A percentile compares a stretch with the other conserved stretches of the same genome.
These are phyloP conservation scores for Mallotus japonicus DNA, from an alignment of 441 rosid genomes.

Conservation along the genomic window DNA sequence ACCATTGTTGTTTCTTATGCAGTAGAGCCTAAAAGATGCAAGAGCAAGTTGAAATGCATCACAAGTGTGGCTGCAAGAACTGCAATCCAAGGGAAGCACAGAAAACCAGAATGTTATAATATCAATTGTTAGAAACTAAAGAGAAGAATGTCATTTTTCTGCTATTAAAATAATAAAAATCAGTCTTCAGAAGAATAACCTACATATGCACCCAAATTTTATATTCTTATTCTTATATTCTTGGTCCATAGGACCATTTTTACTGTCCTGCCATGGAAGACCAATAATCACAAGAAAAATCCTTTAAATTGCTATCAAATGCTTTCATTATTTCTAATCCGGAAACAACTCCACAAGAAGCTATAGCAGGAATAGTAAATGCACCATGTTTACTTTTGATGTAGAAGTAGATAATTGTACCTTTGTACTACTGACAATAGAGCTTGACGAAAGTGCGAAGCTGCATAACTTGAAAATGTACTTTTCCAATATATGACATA, in stretches of 20 bases:
- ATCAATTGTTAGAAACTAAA: background rate
- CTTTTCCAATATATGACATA: slow-evolving; percentile 83
- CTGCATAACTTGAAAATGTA: slow-evolving; percentile 53
- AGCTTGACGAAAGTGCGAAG: slow-evolving; percentile 86
- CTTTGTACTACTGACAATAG: slow-evolving; percentile 77
- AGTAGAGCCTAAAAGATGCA: slow-evolving; percentile 85
- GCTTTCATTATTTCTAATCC: background rate
- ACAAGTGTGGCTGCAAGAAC: slow-evolving; percentile 86
- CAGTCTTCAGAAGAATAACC: background rate
- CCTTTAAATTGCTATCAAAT: background rate
- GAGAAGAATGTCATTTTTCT: background rate
- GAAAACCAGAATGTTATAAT: slow-evolving; percentile 13
- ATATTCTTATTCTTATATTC: background rate
- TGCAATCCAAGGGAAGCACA: slow-evolving; percentile 36
- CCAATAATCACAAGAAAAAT: slow-evolving; percentile 5
- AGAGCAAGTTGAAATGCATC: slow-evolving; percentile 90
- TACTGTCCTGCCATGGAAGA: background rate
- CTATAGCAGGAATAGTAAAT: background rate
- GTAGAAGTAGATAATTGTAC: slow-evolving; percentile 35
- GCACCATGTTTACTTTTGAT: background rate
- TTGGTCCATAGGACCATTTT: background rate
- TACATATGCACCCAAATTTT: slow-evolving; percentile 10
- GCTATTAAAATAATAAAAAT: background rate
- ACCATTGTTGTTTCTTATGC: slow-evolving; percentile 38
- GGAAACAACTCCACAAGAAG: background rate